These are phyloP conservation scores for Saccharomycopsis lassenensis DNA, from an alignment of 805 yeast species.

Conservation along the genomic window DNA sequence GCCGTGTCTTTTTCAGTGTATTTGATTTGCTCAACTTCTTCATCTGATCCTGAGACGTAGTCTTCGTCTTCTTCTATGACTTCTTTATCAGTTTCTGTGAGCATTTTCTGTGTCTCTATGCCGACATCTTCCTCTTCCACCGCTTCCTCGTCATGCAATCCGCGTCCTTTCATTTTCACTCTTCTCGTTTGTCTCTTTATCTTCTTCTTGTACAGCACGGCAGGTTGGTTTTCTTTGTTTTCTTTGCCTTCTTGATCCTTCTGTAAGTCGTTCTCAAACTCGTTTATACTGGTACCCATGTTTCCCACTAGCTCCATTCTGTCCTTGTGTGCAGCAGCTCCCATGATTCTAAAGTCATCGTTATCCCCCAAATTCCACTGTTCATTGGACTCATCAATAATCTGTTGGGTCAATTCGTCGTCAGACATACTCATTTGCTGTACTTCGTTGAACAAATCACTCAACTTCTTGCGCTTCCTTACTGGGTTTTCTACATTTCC, in stretches of 20 bases:
- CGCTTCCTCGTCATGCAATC: slow-evolving; percentile 6
- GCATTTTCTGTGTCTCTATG: slow-evolving; percentile 3
- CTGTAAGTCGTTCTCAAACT: slow-evolving; percentile 12
- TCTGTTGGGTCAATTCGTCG: background rate
- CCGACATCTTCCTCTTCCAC: slow-evolving; percentile 4
- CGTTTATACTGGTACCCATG: slow-evolving; percentile 15
- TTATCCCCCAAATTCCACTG: too few species aligned
- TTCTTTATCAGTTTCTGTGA: too few species aligned
- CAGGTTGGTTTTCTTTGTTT: background rate
- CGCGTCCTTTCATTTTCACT: slow-evolving; percentile 13
- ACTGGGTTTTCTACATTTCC: too few species aligned
- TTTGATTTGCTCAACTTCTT: slow-evolving; percentile 1
- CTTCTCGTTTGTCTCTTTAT: slow-evolving; percentile 16
- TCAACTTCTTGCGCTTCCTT: slow-evolving; percentile 4
- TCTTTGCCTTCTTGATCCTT: slow-evolving; percentile 1
- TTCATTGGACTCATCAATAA: background rate
- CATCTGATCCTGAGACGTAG: background rate
- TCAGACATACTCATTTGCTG: slow-evolving; percentile 8
- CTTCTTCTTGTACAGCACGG: slow-evolving; percentile 12
- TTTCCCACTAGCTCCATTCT: slow-evolving; percentile 13
- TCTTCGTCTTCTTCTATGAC: slow-evolving; percentile 3
- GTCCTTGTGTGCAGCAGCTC: slow-evolving; percentile 4
- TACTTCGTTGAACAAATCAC: slow-evolving; percentile 11
- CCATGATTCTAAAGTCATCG: too few species aligned
- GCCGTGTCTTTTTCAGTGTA: too few species aligned